These are phyloP conservation scores for Pyrenochaeta sp. DNA, from an alignment of 2,329 filamentous ascomycete genomes.

Conservation along the genomic window DNA sequence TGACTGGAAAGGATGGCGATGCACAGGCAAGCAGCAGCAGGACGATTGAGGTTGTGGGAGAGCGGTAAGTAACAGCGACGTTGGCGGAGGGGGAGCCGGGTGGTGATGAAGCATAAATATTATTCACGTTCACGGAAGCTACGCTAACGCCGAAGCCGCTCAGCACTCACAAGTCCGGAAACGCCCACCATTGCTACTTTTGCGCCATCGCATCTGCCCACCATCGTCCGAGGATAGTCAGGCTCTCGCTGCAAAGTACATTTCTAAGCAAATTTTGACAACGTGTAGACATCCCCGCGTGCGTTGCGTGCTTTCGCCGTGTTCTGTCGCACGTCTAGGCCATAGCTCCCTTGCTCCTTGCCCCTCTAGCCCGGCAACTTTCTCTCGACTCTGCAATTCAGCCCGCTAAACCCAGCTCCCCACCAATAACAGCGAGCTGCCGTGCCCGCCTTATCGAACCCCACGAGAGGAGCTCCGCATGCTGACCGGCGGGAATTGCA, in stretches of 20 bases:
- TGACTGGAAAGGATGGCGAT: slow-evolving; percentile 1
- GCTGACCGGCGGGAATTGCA: slow-evolving; percentile 37
- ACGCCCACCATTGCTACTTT: slow-evolving; percentile 11
- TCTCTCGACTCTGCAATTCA: slow-evolving; percentile 22
- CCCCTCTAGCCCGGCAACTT: slow-evolving; percentile 8
- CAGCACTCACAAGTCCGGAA: slow-evolving; percentile 13
- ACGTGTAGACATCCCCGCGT: slow-evolving; percentile 9
- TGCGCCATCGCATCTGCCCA: slow-evolving; percentile 28
- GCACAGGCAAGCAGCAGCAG: slow-evolving; percentile 1
- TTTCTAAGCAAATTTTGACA: slow-evolving; percentile 22
- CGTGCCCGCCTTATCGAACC: slow-evolving; percentile 34
- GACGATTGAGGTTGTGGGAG: slow-evolving; percentile 1
- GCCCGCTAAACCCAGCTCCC: slow-evolving; percentile 11
- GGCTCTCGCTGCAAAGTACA: slow-evolving; percentile 7
- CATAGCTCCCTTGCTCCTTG: slow-evolving; percentile 29
- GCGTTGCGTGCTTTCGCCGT: slow-evolving; percentile 16
- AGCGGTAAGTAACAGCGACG: slow-evolving; percentile 7
- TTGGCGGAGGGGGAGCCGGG: slow-evolving; percentile 25
- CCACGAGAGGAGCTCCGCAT: slow-evolving; percentile 30
- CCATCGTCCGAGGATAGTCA: slow-evolving; percentile 29
- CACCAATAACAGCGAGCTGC: slow-evolving; percentile 28
- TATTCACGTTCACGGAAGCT: slow-evolving; percentile 22
- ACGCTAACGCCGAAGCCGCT: slow-evolving; percentile 29
- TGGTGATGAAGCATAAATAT: slow-evolving; percentile 35
- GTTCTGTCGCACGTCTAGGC: slow-evolving; percentile 25